Evolutionary conservation across 2,329 filamentous ascomycete genomes (phyloP), one percentile per base, ranked within the genome.

Genomic region (Diaporthe batatas): DNA sequence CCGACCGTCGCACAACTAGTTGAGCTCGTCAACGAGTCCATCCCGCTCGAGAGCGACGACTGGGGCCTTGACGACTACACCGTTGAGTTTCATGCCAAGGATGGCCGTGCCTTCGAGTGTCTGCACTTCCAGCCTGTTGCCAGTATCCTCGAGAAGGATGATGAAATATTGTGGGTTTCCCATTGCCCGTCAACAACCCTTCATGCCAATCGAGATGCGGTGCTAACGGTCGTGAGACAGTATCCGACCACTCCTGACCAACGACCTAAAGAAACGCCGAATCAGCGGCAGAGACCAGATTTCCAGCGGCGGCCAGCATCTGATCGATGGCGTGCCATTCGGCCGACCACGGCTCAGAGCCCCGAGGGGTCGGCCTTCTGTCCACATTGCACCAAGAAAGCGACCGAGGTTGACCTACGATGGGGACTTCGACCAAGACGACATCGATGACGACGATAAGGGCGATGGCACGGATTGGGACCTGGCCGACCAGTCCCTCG

Each of bases 51-150:
- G 83, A 91, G 91, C 72, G 71, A 72, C 16, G 87, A 94, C 73
- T 98, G 94, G 94, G 94, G 94, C 0, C 83, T 98, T 4, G 95
- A 98, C 78, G 94, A 98, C 80, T 98, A 98, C 81, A 89, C 89
- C 11, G 94, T 98, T 39, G 93, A 97, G 81, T 87, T 98, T 4
- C 82, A 82, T 25, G 86, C 88, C 71, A 77, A 79, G 36, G 82
- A 84, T 49, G 88, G 87, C n/a, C 84, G 82, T 23, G 91, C 89
- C 58, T 98, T 94, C 76, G 96, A 98, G 82, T 96, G 94, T 77
- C 83, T 98, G 72, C 96, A 98, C 83, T 98, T 94, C 78, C 92
- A 94, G 80, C 86, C 89, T 25, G 88, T 97, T 7, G 85, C 86
- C 18, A 87, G 88, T 57, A 85, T 96, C 12, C 84, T 98, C 72